phyloP scores from a whole-genome alignment of 768 basidiomycete species.

The Cystobasidium onofrii region DNA sequence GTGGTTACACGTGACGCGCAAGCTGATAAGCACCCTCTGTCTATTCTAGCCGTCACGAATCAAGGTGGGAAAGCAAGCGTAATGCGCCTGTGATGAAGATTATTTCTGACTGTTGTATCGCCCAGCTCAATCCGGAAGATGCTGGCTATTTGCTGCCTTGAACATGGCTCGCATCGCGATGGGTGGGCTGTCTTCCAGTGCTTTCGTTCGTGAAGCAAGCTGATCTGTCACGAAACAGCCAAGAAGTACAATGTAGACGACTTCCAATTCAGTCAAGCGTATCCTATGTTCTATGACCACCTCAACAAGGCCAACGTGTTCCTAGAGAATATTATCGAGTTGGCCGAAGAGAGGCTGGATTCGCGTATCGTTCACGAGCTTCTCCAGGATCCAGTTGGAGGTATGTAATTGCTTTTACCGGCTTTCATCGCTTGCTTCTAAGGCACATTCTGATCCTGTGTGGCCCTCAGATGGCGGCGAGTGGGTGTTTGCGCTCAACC shows the following conservation, averaged over 20 bases:
- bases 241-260: slow-evolving; percentile 43
- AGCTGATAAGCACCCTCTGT: not conserved
- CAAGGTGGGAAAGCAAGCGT: not conserved
- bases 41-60: not conserved
- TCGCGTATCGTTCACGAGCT: slow-evolving; percentile 71
- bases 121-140: slow-evolving; percentile 6
- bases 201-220: not conserved
- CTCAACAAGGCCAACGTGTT: slow-evolving; percentile 77
- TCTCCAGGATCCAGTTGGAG: slow-evolving; percentile 67
- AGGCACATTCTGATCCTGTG: too few relatives aligned
- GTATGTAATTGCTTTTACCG: too few relatives aligned
- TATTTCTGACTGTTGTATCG: not conserved
- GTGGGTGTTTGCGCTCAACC: slow-evolving; percentile 58
- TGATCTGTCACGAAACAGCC: not conserved
- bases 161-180: slow-evolving; percentile 48
- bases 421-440: too few relatives aligned
- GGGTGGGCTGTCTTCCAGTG: not conserved
- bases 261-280: slow-evolving; percentile 69
- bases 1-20: not conserved
- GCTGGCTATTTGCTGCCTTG: slow-evolving; percentile 86
- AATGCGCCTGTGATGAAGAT: not conserved
- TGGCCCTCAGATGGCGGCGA: slow-evolving; percentile 55
- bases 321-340: slow-evolving; percentile 75
- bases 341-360: slow-evolving; percentile 68
- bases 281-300: slow-evolving; percentile 84